These are phyloP conservation scores for Globisporangium viniferum DNA, from an alignment of 352 stramenopile genomes.

Conservation along the genomic window DNA sequence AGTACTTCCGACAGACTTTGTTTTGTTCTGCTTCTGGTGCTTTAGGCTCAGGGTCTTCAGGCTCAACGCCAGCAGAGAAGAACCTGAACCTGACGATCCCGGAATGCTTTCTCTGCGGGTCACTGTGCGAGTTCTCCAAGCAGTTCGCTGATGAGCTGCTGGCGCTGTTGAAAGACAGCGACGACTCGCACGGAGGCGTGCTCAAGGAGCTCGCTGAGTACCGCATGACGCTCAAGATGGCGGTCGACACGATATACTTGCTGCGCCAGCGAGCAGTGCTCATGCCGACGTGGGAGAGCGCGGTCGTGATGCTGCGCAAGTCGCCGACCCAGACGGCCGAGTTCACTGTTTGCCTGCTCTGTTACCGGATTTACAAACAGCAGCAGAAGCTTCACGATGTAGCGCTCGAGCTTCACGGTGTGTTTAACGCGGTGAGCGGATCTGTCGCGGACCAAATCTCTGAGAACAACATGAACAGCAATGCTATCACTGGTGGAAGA, in stretches of 20 bases:
- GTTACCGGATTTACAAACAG: conserved; percentile 76
- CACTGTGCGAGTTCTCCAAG: conserved; percentile 42
- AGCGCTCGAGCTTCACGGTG: conserved; percentile 38
- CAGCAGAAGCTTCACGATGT: conserved; percentile 50
- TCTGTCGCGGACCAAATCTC: not conserved
- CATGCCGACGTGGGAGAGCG: conserved; percentile 58
- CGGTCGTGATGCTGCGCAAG: conserved; percentile 37
- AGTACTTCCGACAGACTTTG: conserved; percentile 30
- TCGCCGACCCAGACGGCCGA: conserved; percentile 34
- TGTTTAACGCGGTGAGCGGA: conserved; percentile 12
- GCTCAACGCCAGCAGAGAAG: not conserved
- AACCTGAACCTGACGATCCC: conserved; percentile 9
- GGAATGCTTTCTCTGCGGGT: conserved; percentile 63
- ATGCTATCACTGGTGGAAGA: not conserved
- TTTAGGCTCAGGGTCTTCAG: not conserved
- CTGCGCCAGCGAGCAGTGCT: conserved; percentile 58
- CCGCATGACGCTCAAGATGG: conserved; percentile 82
- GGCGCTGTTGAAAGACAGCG: conserved; percentile 23
- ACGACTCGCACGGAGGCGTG: conserved; percentile 27
- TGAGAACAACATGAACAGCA: not conserved
- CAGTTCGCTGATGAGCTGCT: conserved; percentile 40
- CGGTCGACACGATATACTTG: conserved; percentile 57
- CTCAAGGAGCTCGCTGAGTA: conserved; percentile 44
- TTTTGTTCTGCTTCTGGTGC: not conserved
- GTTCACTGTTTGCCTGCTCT: conserved; percentile 69